Percentiles rank a stretch among this genome's conserved stretches.
These are phyloP conservation scores for Marasmius fiardii DNA, from an alignment of 1,284 basidiomycete species.

Conservation along the genomic window DNA sequence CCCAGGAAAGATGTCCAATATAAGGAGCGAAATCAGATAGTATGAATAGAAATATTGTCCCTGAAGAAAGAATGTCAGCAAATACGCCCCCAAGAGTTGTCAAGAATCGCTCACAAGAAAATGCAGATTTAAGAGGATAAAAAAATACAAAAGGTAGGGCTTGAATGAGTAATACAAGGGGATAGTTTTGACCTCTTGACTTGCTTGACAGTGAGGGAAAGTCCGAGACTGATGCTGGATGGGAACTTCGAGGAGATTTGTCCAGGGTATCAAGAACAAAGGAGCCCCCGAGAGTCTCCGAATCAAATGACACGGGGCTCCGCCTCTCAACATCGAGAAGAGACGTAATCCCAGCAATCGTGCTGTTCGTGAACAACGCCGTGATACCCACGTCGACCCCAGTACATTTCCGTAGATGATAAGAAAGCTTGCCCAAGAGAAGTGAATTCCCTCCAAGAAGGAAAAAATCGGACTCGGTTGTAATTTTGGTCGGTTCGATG, in stretches of 20 bases:
- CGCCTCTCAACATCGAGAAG: conserved; percentile 20
- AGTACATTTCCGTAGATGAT: conserved; percentile 36
- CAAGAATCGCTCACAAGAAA: conserved; percentile 29
- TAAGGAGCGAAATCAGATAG: conserved; percentile 27
- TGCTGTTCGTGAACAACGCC: conserved; percentile 38
- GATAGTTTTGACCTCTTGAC: conserved; percentile 32
- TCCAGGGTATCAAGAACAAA: neutral
- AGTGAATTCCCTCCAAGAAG: conserved; percentile 43
- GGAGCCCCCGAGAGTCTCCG: neutral
- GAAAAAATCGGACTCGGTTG: conserved; percentile 39
- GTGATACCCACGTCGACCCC: conserved; percentile 34
- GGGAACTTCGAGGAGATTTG: conserved; percentile 1
- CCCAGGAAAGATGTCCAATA: conserved; percentile 29
- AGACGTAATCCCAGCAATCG: conserved; percentile 36
- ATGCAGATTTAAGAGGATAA: conserved; percentile 39
- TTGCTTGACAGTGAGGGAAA: conserved; percentile 8
- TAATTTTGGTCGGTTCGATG: conserved; percentile 30
- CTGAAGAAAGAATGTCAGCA: conserved; percentile 11
- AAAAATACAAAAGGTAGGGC: conserved; percentile 39
- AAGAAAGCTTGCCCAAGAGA: conserved; percentile 38
- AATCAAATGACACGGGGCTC: neutral
- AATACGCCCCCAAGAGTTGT: neutral
- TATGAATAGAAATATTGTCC: conserved; percentile 28
- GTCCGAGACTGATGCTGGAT: neutral
- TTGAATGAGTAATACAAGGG: conserved; percentile 36